phyloP scores from a whole-genome alignment of 257 asterid genomes.

The Solanum appendiculatum region DNA sequence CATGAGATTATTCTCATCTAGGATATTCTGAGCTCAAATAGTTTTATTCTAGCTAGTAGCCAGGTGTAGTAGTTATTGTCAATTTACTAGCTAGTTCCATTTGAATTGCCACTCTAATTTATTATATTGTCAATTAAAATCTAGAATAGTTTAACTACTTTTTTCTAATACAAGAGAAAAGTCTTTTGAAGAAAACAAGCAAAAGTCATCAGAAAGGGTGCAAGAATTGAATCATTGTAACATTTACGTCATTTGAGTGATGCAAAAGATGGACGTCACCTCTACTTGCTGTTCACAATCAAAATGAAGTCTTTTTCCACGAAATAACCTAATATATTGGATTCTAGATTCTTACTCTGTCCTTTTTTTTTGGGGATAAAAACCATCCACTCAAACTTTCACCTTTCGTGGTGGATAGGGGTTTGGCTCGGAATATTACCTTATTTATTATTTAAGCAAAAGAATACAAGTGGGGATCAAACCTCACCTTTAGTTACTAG shows the following conservation, averaged over 20 bases:
- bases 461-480: no score
- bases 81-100: neutral
- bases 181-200: neutral
- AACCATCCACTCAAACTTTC: neutral
- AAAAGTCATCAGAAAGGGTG: neutral
- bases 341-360: neutral
- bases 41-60: neutral
- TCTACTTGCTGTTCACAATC: no score
- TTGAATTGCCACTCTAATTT: neutral
- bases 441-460: no score
- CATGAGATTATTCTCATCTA: neutral
- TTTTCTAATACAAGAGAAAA: neutral
- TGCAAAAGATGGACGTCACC: neutral
- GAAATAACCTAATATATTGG: neutral
- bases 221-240: neutral
- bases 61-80: neutral
- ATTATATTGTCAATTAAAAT: neutral
- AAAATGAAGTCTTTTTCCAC: neutral
- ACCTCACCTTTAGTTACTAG: no score
- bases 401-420: no score
- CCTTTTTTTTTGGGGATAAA: neutral
- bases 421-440: no score
- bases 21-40: neutral
- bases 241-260: neutral
- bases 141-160: neutral